Percentiles rank a stretch among this genome's conserved stretches.
These are phyloP conservation scores for Didymella lethalis DNA, from an alignment of 2,329 filamentous ascomycete genomes.

Conservation along the genomic window DNA sequence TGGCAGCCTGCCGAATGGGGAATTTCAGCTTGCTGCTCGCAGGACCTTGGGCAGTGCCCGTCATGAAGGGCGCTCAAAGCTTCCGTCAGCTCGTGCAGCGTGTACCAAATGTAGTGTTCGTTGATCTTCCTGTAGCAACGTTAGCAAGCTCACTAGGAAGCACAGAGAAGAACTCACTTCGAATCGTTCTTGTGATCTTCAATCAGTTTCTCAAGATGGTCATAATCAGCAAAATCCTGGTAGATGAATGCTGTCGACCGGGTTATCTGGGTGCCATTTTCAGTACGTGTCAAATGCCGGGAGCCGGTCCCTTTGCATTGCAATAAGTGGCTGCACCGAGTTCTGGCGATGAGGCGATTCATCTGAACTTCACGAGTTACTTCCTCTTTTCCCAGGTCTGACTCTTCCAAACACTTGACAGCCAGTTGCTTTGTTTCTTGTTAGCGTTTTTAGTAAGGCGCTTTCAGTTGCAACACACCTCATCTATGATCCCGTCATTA, in stretches of 20 bases:
- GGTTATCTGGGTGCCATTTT: not conserved
- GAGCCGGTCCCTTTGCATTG: not conserved
- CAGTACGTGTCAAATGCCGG: not conserved
- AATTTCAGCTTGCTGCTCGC: not conserved
- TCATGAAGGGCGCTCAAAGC: not conserved
- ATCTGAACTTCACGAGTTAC: not conserved
- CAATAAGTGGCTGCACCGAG: constrained; percentile 4
- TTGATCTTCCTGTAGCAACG: not conserved
- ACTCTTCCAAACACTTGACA: constrained; percentile 5
- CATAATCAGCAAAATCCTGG: constrained; percentile 7
- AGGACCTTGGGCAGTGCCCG: not conserved
- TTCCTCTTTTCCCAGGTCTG: not conserved
- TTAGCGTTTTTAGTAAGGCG: not conserved
- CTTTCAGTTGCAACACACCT: not conserved
- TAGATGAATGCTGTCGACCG: constrained; percentile 1
- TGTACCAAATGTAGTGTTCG: constrained; percentile 2
- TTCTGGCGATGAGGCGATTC: not conserved
- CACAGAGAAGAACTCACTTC: not conserved
- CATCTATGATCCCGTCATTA: not conserved
- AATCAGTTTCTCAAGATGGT: not conserved
- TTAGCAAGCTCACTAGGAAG: not conserved
- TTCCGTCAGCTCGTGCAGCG: not conserved
- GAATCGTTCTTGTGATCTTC: not conserved
- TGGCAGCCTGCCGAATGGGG: not conserved
- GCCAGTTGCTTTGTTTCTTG: not conserved